Base-by-base conservation (phyloP, 2,329 filamentous ascomycete genomes). In the Talaromyces sp. region DNA sequence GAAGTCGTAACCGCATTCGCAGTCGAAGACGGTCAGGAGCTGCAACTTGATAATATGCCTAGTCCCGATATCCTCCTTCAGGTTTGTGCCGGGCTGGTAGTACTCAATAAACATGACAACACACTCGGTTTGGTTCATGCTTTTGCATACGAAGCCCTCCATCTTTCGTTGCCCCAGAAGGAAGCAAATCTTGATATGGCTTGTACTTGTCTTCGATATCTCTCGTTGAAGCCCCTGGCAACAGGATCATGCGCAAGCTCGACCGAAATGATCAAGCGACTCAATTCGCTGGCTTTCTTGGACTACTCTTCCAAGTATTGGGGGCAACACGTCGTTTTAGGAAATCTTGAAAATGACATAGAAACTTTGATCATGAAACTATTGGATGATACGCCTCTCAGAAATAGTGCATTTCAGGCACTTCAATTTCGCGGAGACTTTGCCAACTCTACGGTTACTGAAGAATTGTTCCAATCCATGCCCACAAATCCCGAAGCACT, bases 51-150 rank as follows among this genome's bases (percentile, higher is more conserved):
- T 52, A 52, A 52, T 33, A 52, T 52, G 25, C 49, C 49, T 25
- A 52, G 37, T 54, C 17, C 62, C 43, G 52, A 45, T 49, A 56
- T 64, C 27, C 62, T 64, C 9, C 27, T 60, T 27, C 62, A 56
- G 10, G 35, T 64, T 37, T 64, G 62, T 49, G 35, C 54, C 3
- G 62, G 62, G 15, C 62, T 64, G 15, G 62, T 64, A 31, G 43
- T 60, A 5, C 62, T 64, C 37, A 56, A 64, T 49, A 33, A 45
- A 31, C 33, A 59, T 35, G 62, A 64, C 37, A 43, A 59, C 15
- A 64, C 62, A 3, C n/a, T 64, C 41, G 54, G 52, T 17, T 25
- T 64, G 62, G 50, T 59, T 15, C 62, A 64, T 56, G 54, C 43
- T 33, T 59, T 56, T 59, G 62, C 52, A n/a, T 47, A 64, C 33